phyloP scores from a whole-genome alignment of 2,329 filamentous ascomycete genomes.

The Ophiostoma tasmaniense region DNA sequence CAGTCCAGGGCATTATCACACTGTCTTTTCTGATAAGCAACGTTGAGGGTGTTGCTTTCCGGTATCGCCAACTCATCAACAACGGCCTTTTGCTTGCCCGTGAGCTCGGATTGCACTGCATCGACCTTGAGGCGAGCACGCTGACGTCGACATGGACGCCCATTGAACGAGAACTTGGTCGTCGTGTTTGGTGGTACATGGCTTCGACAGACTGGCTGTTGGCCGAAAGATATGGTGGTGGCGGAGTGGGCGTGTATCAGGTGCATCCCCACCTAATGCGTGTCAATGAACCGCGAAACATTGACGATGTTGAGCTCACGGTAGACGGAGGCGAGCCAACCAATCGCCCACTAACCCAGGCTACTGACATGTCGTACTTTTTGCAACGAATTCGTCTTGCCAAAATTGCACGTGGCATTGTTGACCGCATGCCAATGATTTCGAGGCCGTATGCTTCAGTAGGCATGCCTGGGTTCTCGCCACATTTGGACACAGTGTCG shows the following conservation, averaged over 20 bases:
- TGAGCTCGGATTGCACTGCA: conserved; percentile 14
- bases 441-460: conserved; percentile 2
- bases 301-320: conserved; percentile 32
- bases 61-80: conserved; percentile 11
- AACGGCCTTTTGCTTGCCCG: conserved; percentile 7
- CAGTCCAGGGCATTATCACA: conserved; percentile 11
- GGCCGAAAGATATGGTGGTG: conserved; percentile 23
- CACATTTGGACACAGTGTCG: conserved; percentile 17
- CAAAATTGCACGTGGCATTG: conserved; percentile 32
- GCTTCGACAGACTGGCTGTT: conserved; percentile 35
- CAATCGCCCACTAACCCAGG: conserved; percentile 26
- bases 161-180: conserved; percentile 27
- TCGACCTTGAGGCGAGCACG: conserved; percentile 2
- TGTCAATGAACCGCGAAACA: conserved; percentile 33
- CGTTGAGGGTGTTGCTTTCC: conserved; percentile 11
- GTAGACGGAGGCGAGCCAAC: not conserved
- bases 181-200: conserved; percentile 37
- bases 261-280: conserved; percentile 34
- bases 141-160: not conserved
- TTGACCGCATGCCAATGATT: conserved; percentile 25
- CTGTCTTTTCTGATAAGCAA: conserved; percentile 13
- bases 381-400: conserved; percentile 34
- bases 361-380: conserved; percentile 38
- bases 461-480: not conserved
- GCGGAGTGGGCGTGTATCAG: conserved; percentile 36